Evolutionary conservation across 2,329 filamentous ascomycete species (phyloP).

Genomic region (Simplicillium aogashimaense): DNA sequence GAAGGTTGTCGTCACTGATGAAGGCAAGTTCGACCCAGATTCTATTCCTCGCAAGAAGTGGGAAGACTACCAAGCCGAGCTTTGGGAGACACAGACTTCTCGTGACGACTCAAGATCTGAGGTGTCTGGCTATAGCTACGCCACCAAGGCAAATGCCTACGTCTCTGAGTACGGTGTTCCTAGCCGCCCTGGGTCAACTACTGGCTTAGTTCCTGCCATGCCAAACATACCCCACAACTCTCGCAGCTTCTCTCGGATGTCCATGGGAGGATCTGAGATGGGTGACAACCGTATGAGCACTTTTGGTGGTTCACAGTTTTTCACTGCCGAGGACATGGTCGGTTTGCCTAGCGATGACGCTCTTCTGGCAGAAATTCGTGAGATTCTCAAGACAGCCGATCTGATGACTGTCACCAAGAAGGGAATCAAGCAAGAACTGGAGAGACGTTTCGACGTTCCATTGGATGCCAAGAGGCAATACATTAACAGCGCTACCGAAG

Average conservation of each 20-base stretch:
- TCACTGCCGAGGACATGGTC: slow-evolving; percentile 56
- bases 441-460: slow-evolving; percentile 77
- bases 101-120: slow-evolving; percentile 76
- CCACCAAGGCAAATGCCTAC: slow-evolving; percentile 63
- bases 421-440: slow-evolving; percentile 87
- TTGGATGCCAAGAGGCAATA: slow-evolving; percentile 85
- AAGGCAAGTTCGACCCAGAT: slow-evolving; percentile 92
- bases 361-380: slow-evolving; percentile 83
- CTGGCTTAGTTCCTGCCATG: slow-evolving; percentile 30
- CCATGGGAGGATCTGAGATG: slow-evolving; percentile 67
- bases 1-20: slow-evolving; percentile 87
- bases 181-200: slow-evolving; percentile 46
- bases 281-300: slow-evolving; percentile 48
- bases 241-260: slow-evolving; percentile 56
- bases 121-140: slow-evolving; percentile 88
- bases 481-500: slow-evolving; percentile 83
- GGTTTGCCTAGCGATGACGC: slow-evolving; percentile 82
- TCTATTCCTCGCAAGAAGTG: slow-evolving; percentile 96
- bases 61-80: slow-evolving; percentile 97
- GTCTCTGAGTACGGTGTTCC: slow-evolving; percentile 62
- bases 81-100: slow-evolving; percentile 90
- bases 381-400: slow-evolving; percentile 84
- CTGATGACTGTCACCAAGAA: slow-evolving; percentile 99
- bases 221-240: slow-evolving; percentile 43
- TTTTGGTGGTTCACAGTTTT: slow-evolving; percentile 49